Evolutionary conservation across 2,329 filamentous ascomycete species (phyloP).

Genomic region (Fusarium zealandicum): DNA sequence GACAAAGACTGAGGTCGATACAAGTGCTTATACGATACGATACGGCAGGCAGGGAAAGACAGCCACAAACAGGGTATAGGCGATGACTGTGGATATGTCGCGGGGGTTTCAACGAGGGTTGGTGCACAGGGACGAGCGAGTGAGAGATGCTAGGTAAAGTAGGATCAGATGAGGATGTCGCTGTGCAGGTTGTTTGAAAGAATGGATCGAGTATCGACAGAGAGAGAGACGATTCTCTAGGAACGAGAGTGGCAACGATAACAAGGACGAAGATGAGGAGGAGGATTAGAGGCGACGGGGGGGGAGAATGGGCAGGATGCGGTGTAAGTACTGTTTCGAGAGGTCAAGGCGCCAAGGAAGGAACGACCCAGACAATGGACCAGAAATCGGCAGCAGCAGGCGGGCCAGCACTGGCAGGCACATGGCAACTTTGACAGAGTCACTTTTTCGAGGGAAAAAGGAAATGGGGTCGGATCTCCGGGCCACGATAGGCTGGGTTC

Average conservation of each 20-base stretch:
- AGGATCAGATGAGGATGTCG: slow-evolving; percentile 18
- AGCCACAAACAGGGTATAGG: slow-evolving; percentile 34
- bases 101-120: slow-evolving; percentile 13
- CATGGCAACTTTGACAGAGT: slow-evolving; percentile 1
- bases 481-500: slow-evolving; percentile 27
- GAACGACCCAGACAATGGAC: slow-evolving; percentile 15
- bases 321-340: slow-evolving; percentile 26
- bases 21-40: slow-evolving; percentile 23
- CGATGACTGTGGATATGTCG: slow-evolving; percentile 20
- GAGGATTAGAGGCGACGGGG: slow-evolving; percentile 3
- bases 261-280: slow-evolving; percentile 21
- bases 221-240: slow-evolving; percentile 36
- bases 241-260: slow-evolving; percentile 16
- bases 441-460: not conserved
- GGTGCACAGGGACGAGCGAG: slow-evolving; percentile 19
- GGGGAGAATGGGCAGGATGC: slow-evolving; percentile 8
- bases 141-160: slow-evolving; percentile 23
- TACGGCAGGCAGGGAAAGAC: slow-evolving; percentile 30
- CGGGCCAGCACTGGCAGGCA: not conserved
- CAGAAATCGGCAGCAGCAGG: slow-evolving; percentile 20
- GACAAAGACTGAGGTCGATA: slow-evolving; percentile 8
- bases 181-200: slow-evolving; percentile 24
- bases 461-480: slow-evolving; percentile 23
- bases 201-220: slow-evolving; percentile 39
- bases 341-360: slow-evolving; percentile 20